Base-by-base conservation (phyloP, 2,329 filamentous ascomycete genomes). In the Sporothrix mexicana region DNA sequence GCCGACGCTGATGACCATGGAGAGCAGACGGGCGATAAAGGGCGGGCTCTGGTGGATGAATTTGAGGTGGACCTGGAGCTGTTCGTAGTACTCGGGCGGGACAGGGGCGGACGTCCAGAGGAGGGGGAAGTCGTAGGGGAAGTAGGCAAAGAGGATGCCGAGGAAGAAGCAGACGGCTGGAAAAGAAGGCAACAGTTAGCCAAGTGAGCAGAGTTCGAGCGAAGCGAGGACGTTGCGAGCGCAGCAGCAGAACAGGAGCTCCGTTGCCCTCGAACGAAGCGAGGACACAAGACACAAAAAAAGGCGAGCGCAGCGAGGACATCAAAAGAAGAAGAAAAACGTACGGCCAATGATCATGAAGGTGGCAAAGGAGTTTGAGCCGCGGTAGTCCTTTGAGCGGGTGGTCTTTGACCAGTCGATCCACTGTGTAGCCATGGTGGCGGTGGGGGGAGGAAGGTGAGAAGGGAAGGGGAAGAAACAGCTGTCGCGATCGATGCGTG, bases 301-400 rank as follows among this genome's bases (percentile, higher is more conserved):
- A 75, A 47, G 69, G 57, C 69, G 12, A 70, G 57, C 30, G 47
- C 59, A 49, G 68, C 75, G 62, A 71, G 76, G 49, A 72, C 13
- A 45, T 41, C 23, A 20, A 15, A 10, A 13, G 59, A 12, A 55
- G 36, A 15, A 15, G 13, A 9, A 59, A 12, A 55, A 89, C 93
- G 81, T 88, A 98, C 95, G 94, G 77, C 94, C 95, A 77, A 98
- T 91, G 80, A 99, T 98, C 83, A 99, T 91, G 81, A 97, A 98
- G 64, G 96, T 98, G 82, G 95, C 94, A 81, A 99, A 99, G 68
- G 94, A 94, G 78, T 85, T 84, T 67, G 88, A 86, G 73, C 89
- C 88, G 76, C 84, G 84, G 78, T 89, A 89, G 82, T 87, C 82
- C 78, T 83, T 84, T 74, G 87, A 89, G 80, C 82, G 84, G 74